Evolutionary conservation across 805 yeast genomes (phyloP).

Genomic region (Millerozyma acaciae): DNA sequence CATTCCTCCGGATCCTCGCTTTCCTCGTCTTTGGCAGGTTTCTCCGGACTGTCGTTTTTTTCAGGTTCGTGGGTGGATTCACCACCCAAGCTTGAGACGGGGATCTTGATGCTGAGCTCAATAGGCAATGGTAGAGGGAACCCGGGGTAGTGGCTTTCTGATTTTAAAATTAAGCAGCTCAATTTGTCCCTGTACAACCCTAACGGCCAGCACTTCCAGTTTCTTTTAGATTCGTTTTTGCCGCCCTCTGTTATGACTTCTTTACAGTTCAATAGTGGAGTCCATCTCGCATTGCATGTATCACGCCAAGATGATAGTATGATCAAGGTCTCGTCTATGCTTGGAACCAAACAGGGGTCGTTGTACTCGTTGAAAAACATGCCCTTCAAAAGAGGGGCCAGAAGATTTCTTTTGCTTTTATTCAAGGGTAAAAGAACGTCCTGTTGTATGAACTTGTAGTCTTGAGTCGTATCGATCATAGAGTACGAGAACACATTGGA

Average conservation of each 20-base stretch:
- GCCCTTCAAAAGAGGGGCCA: slow-evolving; percentile 49
- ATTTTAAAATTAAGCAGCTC: slow-evolving; percentile 72
- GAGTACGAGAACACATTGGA: slow-evolving; percentile 41
- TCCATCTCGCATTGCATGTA: slow-evolving; percentile 75
- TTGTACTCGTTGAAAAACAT: slow-evolving; percentile 85
- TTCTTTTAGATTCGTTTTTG: slow-evolving; percentile 43
- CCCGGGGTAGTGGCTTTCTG: slow-evolving; percentile 59
- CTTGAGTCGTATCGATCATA: slow-evolving; percentile 43
- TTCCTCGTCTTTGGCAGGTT: slow-evolving; percentile 7
- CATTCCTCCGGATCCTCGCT: slow-evolving; percentile 55
- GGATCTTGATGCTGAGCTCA: slow-evolving; percentile 68
- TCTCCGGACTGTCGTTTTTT: slow-evolving; percentile 11
- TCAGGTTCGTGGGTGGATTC: slow-evolving; percentile 15
- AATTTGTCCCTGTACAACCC: slow-evolving; percentile 70
- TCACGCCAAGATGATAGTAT: slow-evolving; percentile 78
- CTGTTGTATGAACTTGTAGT: slow-evolving; percentile 37
- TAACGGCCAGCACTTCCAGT: slow-evolving; percentile 82
- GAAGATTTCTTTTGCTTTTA: slow-evolving; percentile 14
- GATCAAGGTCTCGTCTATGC: slow-evolving; percentile 68
- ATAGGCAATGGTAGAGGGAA: slow-evolving; percentile 84
- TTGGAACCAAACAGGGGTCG: slow-evolving; percentile 80
- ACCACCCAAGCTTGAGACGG: slow-evolving; percentile 38
- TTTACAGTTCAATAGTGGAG: slow-evolving; percentile 69
- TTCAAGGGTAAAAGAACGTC: slow-evolving; percentile 35
- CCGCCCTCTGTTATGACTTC: slow-evolving; percentile 43